These are phyloP conservation scores for Kodamaea lidongshanica DNA, from an alignment of 805 yeast species.

Conservation along the genomic window DNA sequence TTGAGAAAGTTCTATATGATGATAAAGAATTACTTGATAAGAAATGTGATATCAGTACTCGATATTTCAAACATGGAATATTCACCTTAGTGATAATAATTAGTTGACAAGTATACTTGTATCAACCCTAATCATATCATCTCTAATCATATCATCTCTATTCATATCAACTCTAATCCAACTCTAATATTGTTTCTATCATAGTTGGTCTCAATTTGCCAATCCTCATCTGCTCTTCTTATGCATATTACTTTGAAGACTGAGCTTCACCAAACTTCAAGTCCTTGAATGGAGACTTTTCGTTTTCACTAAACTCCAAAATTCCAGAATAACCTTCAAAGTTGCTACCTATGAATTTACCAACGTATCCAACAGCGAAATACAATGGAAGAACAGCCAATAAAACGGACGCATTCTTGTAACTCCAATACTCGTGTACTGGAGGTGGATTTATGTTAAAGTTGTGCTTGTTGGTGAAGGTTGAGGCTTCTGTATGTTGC, in stretches of 20 bases:
- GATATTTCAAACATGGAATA: too few species aligned
- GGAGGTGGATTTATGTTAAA: slow-evolving; percentile 41
- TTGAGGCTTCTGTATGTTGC: slow-evolving; percentile 21
- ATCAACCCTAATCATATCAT: too few species aligned
- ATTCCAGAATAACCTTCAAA: slow-evolving; percentile 28
- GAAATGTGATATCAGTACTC: too few species aligned
- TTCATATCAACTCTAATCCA: too few species aligned
- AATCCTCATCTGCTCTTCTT: slow-evolving; percentile 1
- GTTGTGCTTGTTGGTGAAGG: slow-evolving; percentile 38
- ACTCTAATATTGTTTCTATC: too few species aligned
- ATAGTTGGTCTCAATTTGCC: too few species aligned
- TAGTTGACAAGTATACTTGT: too few species aligned
- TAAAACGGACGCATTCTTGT: slow-evolving; percentile 30
- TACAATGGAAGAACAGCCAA: slow-evolving; percentile 35
- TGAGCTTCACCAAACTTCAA: slow-evolving; percentile 36
- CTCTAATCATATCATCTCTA: too few species aligned
- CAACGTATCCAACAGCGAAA: slow-evolving; percentile 29
- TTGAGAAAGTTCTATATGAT: too few species aligned
- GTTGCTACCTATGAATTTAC: slow-evolving; percentile 25
- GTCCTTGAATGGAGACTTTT: slow-evolving; percentile 33
- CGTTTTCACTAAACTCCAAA: slow-evolving; percentile 30
- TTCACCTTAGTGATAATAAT: too few species aligned
- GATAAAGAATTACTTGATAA: too few species aligned
- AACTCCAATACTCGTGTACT: slow-evolving; percentile 41
- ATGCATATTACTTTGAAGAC: slow-evolving; percentile 7